A percentile compares a stretch with the other conserved stretches of the same genome.
phyloP scores from a whole-genome alignment of 768 basidiomycete genomes.

The Leucosporidium creatinivorum region DNA sequence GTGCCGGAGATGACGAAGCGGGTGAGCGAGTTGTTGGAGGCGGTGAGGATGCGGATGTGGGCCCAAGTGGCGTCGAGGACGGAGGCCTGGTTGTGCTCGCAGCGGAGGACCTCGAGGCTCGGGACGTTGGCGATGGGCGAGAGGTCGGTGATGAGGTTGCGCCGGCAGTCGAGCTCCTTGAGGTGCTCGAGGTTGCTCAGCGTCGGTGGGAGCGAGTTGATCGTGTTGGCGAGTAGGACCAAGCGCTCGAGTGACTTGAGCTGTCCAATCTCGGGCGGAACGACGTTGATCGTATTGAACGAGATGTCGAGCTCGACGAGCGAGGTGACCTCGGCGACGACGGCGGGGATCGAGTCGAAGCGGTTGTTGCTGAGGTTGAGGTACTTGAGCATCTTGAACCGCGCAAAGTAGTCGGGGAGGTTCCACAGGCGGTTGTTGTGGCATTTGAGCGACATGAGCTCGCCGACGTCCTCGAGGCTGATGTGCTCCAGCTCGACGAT shows the following conservation, averaged over 20 bases:
- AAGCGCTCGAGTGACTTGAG: constrained; percentile 63
- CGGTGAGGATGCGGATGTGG: constrained; percentile 58
- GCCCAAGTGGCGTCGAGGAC: constrained; percentile 72
- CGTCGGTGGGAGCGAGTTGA: constrained; percentile 62
- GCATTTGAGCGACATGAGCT: constrained; percentile 60
- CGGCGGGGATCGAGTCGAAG: constrained; percentile 64
- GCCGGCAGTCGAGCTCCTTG: constrained; percentile 67
- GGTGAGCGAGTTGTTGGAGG: constrained; percentile 79
- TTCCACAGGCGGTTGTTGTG: constrained; percentile 88
- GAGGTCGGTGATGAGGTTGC: constrained; percentile 76
- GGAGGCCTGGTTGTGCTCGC: constrained; percentile 76
- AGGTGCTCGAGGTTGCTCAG: constrained; percentile 56
- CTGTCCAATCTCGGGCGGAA: constrained; percentile 71
- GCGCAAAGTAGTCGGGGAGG: constrained; percentile 76
- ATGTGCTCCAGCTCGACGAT: constrained; percentile 83
- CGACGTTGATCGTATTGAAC: constrained; percentile 76
- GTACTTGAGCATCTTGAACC: constrained; percentile 60
- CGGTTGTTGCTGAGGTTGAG: constrained; percentile 97
- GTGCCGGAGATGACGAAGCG: constrained; percentile 54
- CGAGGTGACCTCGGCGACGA: constrained; percentile 63
- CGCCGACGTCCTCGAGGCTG: constrained; percentile 65
- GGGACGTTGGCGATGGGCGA: constrained; percentile 62
- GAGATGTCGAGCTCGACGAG: constrained; percentile 85
- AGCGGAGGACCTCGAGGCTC: constrained; percentile 57
- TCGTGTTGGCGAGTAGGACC: constrained; percentile 75